Percentiles rank a stretch among this genome's conserved stretches.
These are phyloP conservation scores for Apophysomyces trapeziformis DNA, from an alignment of 371 early-diverging fungal genomes.

Conservation along the genomic window DNA sequence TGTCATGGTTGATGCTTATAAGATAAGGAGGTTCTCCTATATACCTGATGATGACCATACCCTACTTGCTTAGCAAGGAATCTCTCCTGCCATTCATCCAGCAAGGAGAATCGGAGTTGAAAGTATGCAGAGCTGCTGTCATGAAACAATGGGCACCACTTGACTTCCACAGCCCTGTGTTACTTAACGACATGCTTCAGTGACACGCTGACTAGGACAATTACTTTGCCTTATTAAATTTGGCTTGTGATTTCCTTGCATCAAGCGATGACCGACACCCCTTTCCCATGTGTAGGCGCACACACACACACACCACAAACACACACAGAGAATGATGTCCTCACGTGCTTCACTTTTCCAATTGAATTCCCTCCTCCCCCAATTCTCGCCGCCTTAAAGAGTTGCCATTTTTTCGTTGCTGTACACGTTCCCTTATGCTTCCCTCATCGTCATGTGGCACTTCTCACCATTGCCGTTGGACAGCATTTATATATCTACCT, in stretches of 20 bases:
- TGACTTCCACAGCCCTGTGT: neutral
- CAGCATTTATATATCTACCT: neutral
- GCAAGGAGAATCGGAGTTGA: neutral
- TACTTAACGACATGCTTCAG: neutral
- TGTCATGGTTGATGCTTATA: too few species aligned
- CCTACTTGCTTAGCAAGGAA: too few species aligned
- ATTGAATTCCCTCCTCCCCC: constrained; percentile 3
- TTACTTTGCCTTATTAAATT: constrained; percentile 1
- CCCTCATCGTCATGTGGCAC: constrained; percentile 6
- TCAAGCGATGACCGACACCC: neutral
- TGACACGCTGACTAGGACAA: neutral
- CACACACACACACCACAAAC: too few species aligned
- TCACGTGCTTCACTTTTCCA: constrained; percentile 6
- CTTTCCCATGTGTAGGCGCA: constrained; percentile 1
- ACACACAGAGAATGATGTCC: neutral
- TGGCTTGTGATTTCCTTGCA: neutral
- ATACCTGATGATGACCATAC: too few species aligned
- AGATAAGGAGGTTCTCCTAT: too few species aligned
- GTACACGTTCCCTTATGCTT: constrained; percentile 8
- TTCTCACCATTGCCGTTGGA: constrained; percentile 6
- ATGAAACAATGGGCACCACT: neutral
- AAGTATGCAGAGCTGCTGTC: neutral
- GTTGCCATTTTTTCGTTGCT: constrained; percentile 2
- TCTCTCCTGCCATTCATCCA: too few species aligned
- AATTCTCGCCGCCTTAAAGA: constrained; percentile 9